phyloP scores from a whole-genome alignment of 352 stramenopile genomes.

The Ochromonadaceae sp. region DNA sequence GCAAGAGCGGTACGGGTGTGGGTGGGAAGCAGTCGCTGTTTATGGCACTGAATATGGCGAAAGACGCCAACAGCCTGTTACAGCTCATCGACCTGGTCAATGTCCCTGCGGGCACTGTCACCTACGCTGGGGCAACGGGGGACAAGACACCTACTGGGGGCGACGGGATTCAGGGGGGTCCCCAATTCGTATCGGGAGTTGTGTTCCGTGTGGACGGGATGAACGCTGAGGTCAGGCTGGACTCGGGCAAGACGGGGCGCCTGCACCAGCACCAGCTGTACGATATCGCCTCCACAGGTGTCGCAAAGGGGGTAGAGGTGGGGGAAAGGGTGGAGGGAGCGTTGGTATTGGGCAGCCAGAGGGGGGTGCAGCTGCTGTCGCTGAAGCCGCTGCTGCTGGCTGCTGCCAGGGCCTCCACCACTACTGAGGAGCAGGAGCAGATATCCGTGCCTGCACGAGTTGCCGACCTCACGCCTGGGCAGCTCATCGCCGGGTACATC shows the following conservation, averaged over 20 bases:
- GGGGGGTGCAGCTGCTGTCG: constrained; percentile 16
- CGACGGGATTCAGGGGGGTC: too few species aligned
- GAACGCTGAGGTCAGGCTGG: too few species aligned
- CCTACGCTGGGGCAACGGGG: too few species aligned
- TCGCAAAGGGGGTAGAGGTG: neutral
- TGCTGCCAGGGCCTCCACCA: neutral
- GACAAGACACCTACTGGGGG: too few species aligned
- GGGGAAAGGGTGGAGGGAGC: constrained; percentile 5
- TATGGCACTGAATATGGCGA: too few species aligned
- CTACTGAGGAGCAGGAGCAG: neutral
- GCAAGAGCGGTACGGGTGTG: too few species aligned
- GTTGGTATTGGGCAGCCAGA: constrained; percentile 20
- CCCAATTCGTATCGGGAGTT: too few species aligned
- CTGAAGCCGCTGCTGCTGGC: constrained; percentile 25
- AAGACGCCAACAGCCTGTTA: too few species aligned
- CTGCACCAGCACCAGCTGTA: neutral
- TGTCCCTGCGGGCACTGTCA: too few species aligned
- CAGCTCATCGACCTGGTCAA: too few species aligned
- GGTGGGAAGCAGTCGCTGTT: too few species aligned
- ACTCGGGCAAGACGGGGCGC: neutral
- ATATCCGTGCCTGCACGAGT: neutral
- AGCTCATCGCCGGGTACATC: neutral
- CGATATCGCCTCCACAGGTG: constrained; percentile 3
- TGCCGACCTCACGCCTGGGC: neutral
- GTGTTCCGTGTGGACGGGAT: too few species aligned